Evolutionary conservation across 2,329 filamentous ascomycete species (phyloP).

Genomic region (Pseudogymnoascus sp.): DNA sequence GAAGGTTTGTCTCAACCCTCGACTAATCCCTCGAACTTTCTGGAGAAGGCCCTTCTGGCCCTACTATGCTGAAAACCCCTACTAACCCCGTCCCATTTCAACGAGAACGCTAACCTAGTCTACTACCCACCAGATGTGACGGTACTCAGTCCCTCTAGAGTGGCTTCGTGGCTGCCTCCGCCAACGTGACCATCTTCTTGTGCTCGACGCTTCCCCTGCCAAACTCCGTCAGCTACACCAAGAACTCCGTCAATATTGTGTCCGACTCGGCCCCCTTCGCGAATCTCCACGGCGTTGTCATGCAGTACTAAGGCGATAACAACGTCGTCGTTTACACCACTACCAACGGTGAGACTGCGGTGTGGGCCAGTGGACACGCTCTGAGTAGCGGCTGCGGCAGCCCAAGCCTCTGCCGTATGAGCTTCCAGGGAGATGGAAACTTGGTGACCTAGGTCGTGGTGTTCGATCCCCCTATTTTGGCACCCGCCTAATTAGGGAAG

Average conservation of each 20-base stretch:
- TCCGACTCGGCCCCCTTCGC: slow-evolving; percentile 17
- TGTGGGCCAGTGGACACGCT: background rate
- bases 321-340: slow-evolving; percentile 21
- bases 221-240: slow-evolving; percentile 14
- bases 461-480: too few relatives aligned
- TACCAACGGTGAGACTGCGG: slow-evolving; percentile 2
- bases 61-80: too few relatives aligned
- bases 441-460: too few relatives aligned
- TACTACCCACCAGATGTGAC: slow-evolving; percentile 18
- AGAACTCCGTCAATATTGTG: slow-evolving; percentile 17
- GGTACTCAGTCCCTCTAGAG: slow-evolving; percentile 19
- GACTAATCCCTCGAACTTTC: too few relatives aligned
- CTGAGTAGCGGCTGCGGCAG: slow-evolving; percentile 2
- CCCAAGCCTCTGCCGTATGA: background rate
- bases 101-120: slow-evolving; percentile 20
- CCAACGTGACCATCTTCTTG: slow-evolving; percentile 24
- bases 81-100: too few relatives aligned
- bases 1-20: too few relatives aligned
- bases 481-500: too few relatives aligned
- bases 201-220: slow-evolving; percentile 20
- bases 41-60: too few relatives aligned
- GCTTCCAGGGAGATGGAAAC: slow-evolving; percentile 3
- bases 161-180: slow-evolving; percentile 18
- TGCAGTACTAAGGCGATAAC: slow-evolving; percentile 23
- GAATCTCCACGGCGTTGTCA: slow-evolving; percentile 18